Percentiles rank a stretch among this genome's conserved stretches.
These are phyloP conservation scores for Xylariaceae sp. DNA, from an alignment of 2,329 filamentous ascomycete genomes.

Conservation along the genomic window DNA sequence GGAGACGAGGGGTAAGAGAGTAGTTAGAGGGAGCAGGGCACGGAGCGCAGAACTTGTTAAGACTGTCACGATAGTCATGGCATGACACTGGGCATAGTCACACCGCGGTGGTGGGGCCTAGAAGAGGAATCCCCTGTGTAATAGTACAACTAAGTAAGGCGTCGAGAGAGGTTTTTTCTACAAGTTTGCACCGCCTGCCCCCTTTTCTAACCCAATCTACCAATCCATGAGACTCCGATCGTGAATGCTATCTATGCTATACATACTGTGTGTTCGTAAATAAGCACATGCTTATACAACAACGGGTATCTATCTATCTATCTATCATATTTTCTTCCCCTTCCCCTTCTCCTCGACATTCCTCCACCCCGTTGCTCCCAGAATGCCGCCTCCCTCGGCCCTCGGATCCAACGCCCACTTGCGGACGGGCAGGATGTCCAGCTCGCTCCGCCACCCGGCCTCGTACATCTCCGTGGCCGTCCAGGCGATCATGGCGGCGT, in stretches of 20 bases:
- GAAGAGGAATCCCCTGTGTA: conserved; percentile 13
- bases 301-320: neutral
- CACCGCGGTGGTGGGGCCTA: conserved; percentile 11
- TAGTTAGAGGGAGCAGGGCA: neutral
- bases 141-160: conserved; percentile 30
- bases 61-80: conserved; percentile 22
- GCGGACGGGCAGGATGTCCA: conserved; percentile 61
- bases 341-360: conserved; percentile 5
- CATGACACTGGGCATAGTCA: conserved; percentile 14
- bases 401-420: conserved; percentile 75
- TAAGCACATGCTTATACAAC: conserved; percentile 1
- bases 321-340: neutral
- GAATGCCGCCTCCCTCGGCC: conserved; percentile 65
- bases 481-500: conserved; percentile 98
- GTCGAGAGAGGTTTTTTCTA: conserved; percentile 4
- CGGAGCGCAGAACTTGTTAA: conserved; percentile 19
- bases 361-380: conserved; percentile 61
- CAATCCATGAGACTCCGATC: neutral
- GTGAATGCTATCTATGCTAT: conserved; percentile 2
- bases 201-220: neutral
- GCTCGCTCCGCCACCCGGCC: conserved; percentile 68
- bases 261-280: conserved; percentile 3
- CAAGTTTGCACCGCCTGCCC: neutral
- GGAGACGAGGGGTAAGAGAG: neutral
- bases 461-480: conserved; percentile 89